A percentile compares a stretch with the other conserved stretches of the same genome.
These are phyloP conservation scores for Dictyostelium capitatum DNA, from an alignment of 78 protist genomes.

Conservation along the genomic window DNA sequence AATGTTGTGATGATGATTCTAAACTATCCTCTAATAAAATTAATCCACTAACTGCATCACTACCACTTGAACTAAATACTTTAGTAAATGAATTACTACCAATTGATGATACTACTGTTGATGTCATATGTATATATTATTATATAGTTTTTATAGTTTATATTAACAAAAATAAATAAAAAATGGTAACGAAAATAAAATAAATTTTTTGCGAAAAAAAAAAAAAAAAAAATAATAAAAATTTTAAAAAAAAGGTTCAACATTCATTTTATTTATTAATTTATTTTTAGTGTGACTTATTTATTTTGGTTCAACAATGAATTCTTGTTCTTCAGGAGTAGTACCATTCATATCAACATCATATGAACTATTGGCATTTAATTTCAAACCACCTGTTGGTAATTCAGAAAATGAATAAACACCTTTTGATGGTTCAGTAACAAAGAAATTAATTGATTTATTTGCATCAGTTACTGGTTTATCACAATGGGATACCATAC, in stretches of 20 bases:
- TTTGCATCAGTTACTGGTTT: too few species aligned
- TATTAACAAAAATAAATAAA: not conserved
- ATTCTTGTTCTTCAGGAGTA: too few species aligned
- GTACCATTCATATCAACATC: too few species aligned
- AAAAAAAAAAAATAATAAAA: too few species aligned
- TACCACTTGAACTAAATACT: conserved; percentile 26
- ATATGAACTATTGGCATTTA: too few species aligned
- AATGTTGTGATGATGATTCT: conserved; percentile 52
- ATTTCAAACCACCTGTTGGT: too few species aligned
- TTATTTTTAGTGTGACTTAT: not conserved
- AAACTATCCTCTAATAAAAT: conserved; percentile 71
- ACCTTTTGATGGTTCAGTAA: too few species aligned
- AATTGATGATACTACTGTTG: conserved; percentile 12
- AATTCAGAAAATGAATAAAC: too few species aligned
- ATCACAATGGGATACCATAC: too few species aligned
- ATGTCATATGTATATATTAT: not conserved
- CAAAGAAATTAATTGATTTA: too few species aligned
- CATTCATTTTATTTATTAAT: not conserved
- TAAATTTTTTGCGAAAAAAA: not conserved
- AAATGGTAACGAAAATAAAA: not conserved
- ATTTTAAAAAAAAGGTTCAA: not conserved
- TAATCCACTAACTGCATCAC: conserved; percentile 37
- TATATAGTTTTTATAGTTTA: not conserved
- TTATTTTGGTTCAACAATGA: not conserved
- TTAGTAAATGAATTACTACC: conserved; percentile 28